Base-by-base conservation (phyloP, 805 yeast genomes). In the Candida coquimbonensis region DNA sequence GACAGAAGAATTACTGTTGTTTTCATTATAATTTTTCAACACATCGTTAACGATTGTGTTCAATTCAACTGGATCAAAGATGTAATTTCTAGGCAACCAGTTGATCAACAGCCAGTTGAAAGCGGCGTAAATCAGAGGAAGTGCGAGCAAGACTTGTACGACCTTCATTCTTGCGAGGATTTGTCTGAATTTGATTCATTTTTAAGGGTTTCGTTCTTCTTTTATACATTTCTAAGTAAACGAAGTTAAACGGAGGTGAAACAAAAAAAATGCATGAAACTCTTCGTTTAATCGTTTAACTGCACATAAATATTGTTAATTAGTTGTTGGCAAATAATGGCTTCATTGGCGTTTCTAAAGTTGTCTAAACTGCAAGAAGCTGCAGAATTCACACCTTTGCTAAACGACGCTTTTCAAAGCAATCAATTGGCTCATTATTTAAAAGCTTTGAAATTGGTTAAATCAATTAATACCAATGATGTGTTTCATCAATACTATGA, bases 1-100 rank as follows among this genome's bases (percentile, higher is more conserved):
- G 53, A 98, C 99, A 33, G 84, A 78, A 33, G 86, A 73, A 54
- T 83, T 75, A 1, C 72, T 74, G 34, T 42, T 42, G 36, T 32
- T 78, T 79, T 39, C 80, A 74, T 51, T 83, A 72, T 39, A 65
- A 4, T 36, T 67, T 11, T 66, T 64, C 41, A 86, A 61, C 5
- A 78, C 81, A 27, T 71, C 75, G 53, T 75, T 69, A 43, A 81
- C 79, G 43, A 91, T 62, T 43, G 62, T 60, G 58, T 80, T 83
- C 49, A 91, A 65, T 7, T 71, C 75, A 7, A 65, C 68, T 39
- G 76, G 75, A 61, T 91, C 93, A 61, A 91, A 91, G 38, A 81
- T 71, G 65, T 76, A 91, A 57, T 74, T 69, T 14, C 59, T 56
- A 32, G 96, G 96, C 45, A 90, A 74, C 85, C 88, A 83, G 21